Conservation (phyloP, 169 alveolate species). For the Plasmodium knowlesi region DNA sequence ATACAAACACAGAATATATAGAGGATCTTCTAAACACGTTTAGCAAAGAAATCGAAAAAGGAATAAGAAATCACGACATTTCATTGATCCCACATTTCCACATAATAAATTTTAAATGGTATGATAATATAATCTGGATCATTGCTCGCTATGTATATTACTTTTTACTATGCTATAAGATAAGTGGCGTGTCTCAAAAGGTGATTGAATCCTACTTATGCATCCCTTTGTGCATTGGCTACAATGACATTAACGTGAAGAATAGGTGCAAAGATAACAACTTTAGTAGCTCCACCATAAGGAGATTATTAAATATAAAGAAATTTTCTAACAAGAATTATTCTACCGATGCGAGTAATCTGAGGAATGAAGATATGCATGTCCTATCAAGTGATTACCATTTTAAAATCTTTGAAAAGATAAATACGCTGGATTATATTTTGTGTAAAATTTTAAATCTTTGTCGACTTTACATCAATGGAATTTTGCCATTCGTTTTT, state of each 20-base stretch:
- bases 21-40: constrained; percentile 25
- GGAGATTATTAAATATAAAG: constrained; percentile 60
- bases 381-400: constrained; percentile 70
- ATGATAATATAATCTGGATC: constrained; percentile 72
- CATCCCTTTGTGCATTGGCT: constrained; percentile 64
- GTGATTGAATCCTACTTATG: constrained; percentile 56
- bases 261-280: constrained; percentile 1
- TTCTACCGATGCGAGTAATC: constrained; percentile 3
- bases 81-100: constrained; percentile 74
- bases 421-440: constrained; percentile 74
- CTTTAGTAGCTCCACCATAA: constrained; percentile 62
- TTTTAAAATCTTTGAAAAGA: constrained; percentile 47
- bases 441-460: constrained; percentile 85
- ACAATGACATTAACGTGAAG: constrained; percentile 23
- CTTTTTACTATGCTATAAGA: constrained; percentile 48
- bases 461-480: constrained; percentile 89
- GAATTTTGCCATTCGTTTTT: constrained; percentile 90
- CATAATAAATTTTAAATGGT: constrained; percentile 73
- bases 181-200: constrained; percentile 57
- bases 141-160: constrained; percentile 63
- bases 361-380: not conserved
- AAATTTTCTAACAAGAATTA: constrained; percentile 31
- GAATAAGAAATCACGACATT: constrained; percentile 54
- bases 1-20: constrained; percentile 63
- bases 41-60: constrained; percentile 47